These are phyloP conservation scores for Huntiella savannae DNA, from an alignment of 2,329 filamentous ascomycete genomes.

Conservation along the genomic window DNA sequence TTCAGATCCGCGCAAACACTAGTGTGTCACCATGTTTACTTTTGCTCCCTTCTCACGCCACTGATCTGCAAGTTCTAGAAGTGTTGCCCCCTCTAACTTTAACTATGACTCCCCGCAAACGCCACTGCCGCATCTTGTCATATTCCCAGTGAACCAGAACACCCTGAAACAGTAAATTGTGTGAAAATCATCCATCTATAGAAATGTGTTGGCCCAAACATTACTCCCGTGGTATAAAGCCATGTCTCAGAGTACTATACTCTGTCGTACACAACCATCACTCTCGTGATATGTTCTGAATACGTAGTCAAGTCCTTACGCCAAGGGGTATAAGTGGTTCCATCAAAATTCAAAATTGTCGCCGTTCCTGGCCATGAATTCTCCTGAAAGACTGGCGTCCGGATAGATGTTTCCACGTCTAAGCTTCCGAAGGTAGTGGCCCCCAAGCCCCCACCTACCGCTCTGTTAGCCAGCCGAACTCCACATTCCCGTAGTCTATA, in stretches of 20 bases:
- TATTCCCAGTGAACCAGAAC: background rate
- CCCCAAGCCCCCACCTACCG: too few species aligned
- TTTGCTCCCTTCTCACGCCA: background rate
- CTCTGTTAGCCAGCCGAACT: too few species aligned
- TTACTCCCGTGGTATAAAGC: background rate
- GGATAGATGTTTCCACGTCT: too few species aligned
- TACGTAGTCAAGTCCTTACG: background rate
- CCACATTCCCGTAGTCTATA: too few species aligned
- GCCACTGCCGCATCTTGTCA: background rate
- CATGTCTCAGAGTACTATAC: background rate
- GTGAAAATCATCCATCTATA: background rate
- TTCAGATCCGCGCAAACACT: background rate
- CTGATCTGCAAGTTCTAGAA: constrained; percentile 2
- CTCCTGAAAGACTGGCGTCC: too few species aligned
- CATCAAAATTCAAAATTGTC: too few species aligned
- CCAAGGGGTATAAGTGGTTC: too few species aligned
- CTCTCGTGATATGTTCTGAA: background rate
- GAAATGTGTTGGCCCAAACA: background rate
- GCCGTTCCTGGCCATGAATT: too few species aligned
- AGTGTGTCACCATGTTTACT: background rate
- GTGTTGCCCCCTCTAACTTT: background rate
- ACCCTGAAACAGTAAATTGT: background rate
- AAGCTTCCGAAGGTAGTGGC: too few species aligned
- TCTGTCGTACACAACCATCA: background rate
- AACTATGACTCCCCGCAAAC: too few species aligned